Base-by-base conservation (phyloP, 306 rosid species). In the Inga oerstediana region DNA sequence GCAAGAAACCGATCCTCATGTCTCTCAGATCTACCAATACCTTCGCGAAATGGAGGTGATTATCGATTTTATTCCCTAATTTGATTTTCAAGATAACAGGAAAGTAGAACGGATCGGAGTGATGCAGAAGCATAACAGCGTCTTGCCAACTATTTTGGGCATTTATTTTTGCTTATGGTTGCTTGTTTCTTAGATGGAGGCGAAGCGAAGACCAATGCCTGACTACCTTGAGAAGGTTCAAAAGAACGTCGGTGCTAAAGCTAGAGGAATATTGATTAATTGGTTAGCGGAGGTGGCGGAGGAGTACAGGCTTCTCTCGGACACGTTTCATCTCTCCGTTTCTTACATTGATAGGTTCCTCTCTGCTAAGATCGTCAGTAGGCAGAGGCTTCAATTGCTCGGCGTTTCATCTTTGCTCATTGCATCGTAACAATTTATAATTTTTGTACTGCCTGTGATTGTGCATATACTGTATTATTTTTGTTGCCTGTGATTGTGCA, bases 231-330 rank as follows among this genome's bases (percentile, higher is more conserved):
- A 84, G 64, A 86, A 34, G 44, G 74, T 92, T 87, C 98, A 95
- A 88, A 84, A 27, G 10, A 91, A 89, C 11, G 45, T 95, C 16
- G 84, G 86, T 79, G 65, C 90, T 1, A 85, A 84, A 24, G 91
- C 88, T 92, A 93, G 98, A 82, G 98, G 91, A 14, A 78, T 83
- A 8, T 81, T 93, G 74, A 90, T 95, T 11, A 95, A 92, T 83
- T 95, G 98, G 98, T 77, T 95, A 68, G 94, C 90, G 14, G 92
- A 91, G 27, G 93, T 95, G 77, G 96, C 91, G 0, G 97, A 93
- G 41, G 92, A 93, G 19, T 89, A 90, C 79, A 89, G 86, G 83
- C 98, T 95, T 39, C 86, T 87, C 35, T 62, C 95, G 0, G 98
- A 95, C n/a, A 89, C 97, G 22, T 83, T 93, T 30, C 81, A 77